A percentile compares a stretch with the other conserved stretches of the same genome.
Conservation (phyloP, 163 green algal species). For the Prototheca wickerhamii region DNA sequence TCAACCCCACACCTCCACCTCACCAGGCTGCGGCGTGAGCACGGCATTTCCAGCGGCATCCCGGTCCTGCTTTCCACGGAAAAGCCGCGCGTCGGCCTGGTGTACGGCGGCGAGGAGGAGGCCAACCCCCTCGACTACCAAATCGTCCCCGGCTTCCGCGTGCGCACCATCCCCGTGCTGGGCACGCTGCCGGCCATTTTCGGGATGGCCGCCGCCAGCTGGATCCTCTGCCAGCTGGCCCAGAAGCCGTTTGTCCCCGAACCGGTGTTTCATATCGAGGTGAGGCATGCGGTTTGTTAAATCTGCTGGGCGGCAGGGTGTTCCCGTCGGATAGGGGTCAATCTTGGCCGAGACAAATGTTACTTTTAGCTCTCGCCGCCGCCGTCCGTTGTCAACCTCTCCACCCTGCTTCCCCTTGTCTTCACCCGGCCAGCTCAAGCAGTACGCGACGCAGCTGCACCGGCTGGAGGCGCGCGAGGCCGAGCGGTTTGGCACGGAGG, state of each 20-base stretch:
- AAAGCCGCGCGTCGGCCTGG: slow-evolving; percentile 63
- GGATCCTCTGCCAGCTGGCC: slow-evolving; percentile 80
- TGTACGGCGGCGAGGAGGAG: slow-evolving; percentile 44
- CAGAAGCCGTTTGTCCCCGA: slow-evolving; percentile 40
- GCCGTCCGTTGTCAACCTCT: not conserved
- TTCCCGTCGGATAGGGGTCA: not conserved
- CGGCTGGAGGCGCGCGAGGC: slow-evolving; percentile 69
- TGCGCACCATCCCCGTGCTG: slow-evolving; percentile 92
- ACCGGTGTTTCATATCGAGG: slow-evolving; percentile 43
- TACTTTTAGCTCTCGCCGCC: no score
- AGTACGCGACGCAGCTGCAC: slow-evolving; percentile 52
- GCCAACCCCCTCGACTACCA: slow-evolving; percentile 67
- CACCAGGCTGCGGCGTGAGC: slow-evolving; percentile 46
- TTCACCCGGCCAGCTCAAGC: slow-evolving; percentile 10
- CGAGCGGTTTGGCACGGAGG: slow-evolving; percentile 30
- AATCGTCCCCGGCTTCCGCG: slow-evolving; percentile 92
- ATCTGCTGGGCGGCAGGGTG: not conserved
- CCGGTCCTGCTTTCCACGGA: slow-evolving; percentile 82
- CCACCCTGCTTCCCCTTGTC: not conserved
- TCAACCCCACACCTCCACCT: not conserved
- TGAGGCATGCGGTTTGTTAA: slow-evolving; percentile 11
- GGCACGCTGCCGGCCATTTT: slow-evolving; percentile 88
- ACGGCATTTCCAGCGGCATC: slow-evolving; percentile 62
- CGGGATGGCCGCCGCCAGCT: slow-evolving; percentile 75
- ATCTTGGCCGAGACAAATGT: not conserved